Percentiles rank a stretch among this genome's conserved stretches.
Conservation (phyloP, 2,329 filamentous ascomycete genomes). For the Alternaria ventricosa region DNA sequence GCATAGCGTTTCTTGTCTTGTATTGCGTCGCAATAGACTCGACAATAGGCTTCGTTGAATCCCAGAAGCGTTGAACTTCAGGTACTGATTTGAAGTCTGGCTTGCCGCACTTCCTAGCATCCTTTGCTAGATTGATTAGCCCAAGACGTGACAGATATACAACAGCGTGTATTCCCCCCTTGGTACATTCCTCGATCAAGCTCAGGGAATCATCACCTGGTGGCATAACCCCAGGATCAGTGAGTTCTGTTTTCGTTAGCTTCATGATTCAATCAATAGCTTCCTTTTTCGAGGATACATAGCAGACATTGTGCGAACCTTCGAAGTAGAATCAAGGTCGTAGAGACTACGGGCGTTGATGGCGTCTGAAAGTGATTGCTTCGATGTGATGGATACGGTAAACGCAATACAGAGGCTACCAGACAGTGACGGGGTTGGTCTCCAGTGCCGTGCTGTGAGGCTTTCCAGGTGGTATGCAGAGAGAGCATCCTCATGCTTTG, state of each 20-base stretch:
- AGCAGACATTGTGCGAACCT: neutral
- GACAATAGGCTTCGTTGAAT: neutral
- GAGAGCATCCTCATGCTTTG: neutral
- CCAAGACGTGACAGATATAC: neutral
- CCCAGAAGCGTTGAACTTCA: rapidly evolving
- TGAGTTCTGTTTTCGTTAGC: neutral
- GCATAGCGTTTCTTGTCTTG: neutral
- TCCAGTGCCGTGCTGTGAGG: neutral
- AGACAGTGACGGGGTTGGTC: no score
- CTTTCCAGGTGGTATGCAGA: neutral
- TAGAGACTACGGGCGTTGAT: no score
- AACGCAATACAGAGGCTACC: no score
- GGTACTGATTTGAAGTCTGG: neutral
- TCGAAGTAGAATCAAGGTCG: neutral
- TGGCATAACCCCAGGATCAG: neutral
- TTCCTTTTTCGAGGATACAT: neutral
- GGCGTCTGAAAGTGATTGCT: no score
- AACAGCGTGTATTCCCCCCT: neutral
- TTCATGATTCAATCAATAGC: neutral
- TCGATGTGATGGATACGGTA: no score
- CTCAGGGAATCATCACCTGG: neutral
- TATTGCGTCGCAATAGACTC: neutral
- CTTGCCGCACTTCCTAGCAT: neutral
- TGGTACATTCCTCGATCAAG: neutral
- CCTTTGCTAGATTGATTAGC: neutral